Evolutionary conservation across 2,329 filamentous ascomycete species (phyloP).

Genomic region (Alternaria triticimaculans): DNA sequence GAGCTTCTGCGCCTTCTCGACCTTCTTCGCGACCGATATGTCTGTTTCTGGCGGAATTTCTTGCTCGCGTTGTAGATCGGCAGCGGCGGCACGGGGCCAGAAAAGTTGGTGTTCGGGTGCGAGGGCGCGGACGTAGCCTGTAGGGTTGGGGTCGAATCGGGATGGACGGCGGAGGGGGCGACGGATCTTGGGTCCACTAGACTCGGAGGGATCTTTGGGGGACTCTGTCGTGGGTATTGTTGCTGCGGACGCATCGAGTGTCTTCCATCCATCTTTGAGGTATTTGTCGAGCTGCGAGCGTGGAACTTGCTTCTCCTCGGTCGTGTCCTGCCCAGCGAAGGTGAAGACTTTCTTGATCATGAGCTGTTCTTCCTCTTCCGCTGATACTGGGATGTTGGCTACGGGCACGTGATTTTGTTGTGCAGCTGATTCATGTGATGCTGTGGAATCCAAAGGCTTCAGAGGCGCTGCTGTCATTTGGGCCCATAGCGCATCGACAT

Average conservation of each 20-base stretch:
- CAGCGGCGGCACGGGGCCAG: slow-evolving; percentile 41
- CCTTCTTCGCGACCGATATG: slow-evolving; percentile 19
- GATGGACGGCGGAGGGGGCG: slow-evolving; percentile 53
- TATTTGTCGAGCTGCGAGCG: slow-evolving; percentile 39
- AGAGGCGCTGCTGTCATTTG: slow-evolving; percentile 64
- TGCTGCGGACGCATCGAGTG: slow-evolving; percentile 18
- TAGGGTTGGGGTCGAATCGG: slow-evolving; percentile 60
- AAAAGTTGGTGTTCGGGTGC: slow-evolving; percentile 53
- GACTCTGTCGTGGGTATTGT: slow-evolving; percentile 1
- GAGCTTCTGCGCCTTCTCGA: slow-evolving; percentile 62
- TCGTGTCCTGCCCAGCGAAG: slow-evolving; percentile 75
- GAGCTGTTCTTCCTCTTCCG: slow-evolving; percentile 53
- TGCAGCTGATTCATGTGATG: slow-evolving; percentile 14
- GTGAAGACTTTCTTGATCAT: slow-evolving; percentile 75
- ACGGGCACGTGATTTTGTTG: slow-evolving; percentile 15
- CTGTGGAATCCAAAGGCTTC: slow-evolving; percentile 30
- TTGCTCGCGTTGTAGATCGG: slow-evolving; percentile 9
- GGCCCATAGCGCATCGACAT: slow-evolving; percentile 75
- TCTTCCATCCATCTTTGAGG: slow-evolving; percentile 40
- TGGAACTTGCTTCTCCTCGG: slow-evolving; percentile 73
- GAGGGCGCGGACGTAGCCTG: slow-evolving; percentile 54
- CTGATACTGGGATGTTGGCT: slow-evolving; percentile 9
- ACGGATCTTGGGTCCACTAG: slow-evolving; percentile 27
- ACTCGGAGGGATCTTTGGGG: slow-evolving; percentile 3
- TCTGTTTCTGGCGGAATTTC: slow-evolving; percentile 25